Percentiles rank a stretch among this genome's conserved stretches.
These are phyloP conservation scores for Endothia cerciana DNA, from an alignment of 2,329 filamentous ascomycete species.

Conservation along the genomic window DNA sequence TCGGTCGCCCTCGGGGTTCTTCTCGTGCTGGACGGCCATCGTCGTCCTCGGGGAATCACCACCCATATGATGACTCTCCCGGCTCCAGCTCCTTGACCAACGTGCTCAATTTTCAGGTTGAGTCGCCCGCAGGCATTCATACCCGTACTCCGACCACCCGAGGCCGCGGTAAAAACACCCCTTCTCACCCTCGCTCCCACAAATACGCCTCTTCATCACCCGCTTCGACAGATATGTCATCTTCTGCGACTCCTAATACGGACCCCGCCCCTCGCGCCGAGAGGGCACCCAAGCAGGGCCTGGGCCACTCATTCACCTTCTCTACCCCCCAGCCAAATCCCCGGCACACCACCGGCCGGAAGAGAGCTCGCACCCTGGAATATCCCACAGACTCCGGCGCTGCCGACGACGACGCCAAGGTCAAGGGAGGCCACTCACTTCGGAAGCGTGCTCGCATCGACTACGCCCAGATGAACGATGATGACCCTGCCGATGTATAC, in stretches of 20 bases:
- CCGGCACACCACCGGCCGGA: conserved; percentile 39
- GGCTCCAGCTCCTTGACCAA: conserved; percentile 17
- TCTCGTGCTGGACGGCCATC: conserved; percentile 24
- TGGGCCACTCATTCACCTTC: conserved; percentile 44
- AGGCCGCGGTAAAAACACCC: conserved; percentile 24
- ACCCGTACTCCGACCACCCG: conserved; percentile 25
- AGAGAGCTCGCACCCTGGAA: conserved; percentile 50
- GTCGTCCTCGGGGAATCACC: conserved; percentile 26
- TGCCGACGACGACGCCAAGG: conserved; percentile 52
- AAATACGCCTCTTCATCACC: conserved; percentile 18
- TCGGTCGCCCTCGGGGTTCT: conserved; percentile 24
- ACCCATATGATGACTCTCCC: conserved; percentile 13
- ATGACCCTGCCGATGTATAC: conserved; percentile 37
- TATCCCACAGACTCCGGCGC: conserved; percentile 38
- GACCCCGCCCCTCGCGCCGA: conserved; percentile 27
- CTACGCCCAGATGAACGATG: conserved; percentile 59
- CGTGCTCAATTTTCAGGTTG: conserved; percentile 23
- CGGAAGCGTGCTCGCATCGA: conserved; percentile 60
- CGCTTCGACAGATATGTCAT: conserved; percentile 12
- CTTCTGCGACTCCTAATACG: conserved; percentile 16
- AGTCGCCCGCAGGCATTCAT: conserved; percentile 15
- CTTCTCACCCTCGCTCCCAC: conserved; percentile 15
- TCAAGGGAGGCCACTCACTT: conserved; percentile 62
- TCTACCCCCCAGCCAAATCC: conserved; percentile 39
- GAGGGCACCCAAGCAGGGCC: conserved; percentile 39